Evolutionary conservation across 1,139 yeast genomes (phyloP).

Genomic region (Magnusiomyces suaveolens): DNA sequence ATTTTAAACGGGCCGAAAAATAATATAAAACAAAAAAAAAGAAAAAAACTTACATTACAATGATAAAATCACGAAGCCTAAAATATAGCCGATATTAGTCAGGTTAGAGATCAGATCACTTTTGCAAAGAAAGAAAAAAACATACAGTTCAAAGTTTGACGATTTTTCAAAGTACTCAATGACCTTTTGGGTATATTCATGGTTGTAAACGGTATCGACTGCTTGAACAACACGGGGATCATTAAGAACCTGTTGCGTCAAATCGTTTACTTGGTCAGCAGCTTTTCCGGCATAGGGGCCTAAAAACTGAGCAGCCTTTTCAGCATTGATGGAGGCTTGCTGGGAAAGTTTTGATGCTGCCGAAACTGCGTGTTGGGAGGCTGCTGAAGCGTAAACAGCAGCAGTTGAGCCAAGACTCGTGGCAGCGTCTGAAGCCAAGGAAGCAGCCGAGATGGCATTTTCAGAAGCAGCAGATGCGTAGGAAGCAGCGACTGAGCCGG

Average conservation of each 20-base stretch:
- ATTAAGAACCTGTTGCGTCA: background rate
- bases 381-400: background rate
- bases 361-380: background rate
- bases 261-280: background rate
- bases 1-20: too few relatives aligned
- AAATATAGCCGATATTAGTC: background rate
- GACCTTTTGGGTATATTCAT: background rate
- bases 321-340: background rate
- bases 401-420: background rate
- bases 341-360: background rate
- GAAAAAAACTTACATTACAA: too few relatives aligned
- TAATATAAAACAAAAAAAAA: too few relatives aligned
- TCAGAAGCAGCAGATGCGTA: background rate
- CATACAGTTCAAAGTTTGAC: background rate
- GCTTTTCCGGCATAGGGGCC: background rate
- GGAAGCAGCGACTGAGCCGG: background rate
- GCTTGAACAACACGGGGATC: background rate
- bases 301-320: background rate
- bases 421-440: background rate
- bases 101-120: background rate
- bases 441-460: background rate
- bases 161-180: background rate
- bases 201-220: background rate
- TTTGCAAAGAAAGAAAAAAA: background rate
- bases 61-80: conserved; percentile 22